Conservation (phyloP, 2,329 filamentous ascomycete genomes). For the Fonsecaea erecta region DNA sequence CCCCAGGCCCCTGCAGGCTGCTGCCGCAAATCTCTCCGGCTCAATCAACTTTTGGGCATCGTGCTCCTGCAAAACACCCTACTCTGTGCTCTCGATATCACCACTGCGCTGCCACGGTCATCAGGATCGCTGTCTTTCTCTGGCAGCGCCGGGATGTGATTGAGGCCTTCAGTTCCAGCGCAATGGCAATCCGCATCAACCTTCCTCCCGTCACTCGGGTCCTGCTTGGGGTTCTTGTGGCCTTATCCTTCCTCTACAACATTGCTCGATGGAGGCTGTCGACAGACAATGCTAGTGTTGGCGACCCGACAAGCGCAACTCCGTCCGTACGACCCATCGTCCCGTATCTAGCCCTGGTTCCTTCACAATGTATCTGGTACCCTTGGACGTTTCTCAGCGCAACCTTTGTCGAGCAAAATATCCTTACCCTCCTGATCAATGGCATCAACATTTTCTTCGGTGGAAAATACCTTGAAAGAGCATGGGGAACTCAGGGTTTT, state of each 20-base stretch:
- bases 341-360: slow-evolving; percentile 86
- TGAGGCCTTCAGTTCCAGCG: slow-evolving; percentile 8
- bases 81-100: background rate
- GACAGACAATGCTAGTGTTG: slow-evolving; percentile 52
- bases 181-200: slow-evolving; percentile 81
- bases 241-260: slow-evolving; percentile 79
- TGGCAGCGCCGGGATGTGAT: slow-evolving; percentile 16
- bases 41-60: background rate
- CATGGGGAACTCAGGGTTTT: slow-evolving; percentile 91
- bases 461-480: slow-evolving; percentile 90
- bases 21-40: background rate
- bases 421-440: slow-evolving; percentile 81
- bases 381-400: slow-evolving; percentile 91
- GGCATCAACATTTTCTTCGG: slow-evolving; percentile 84
- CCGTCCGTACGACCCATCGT: slow-evolving; percentile 67
- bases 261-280: slow-evolving; percentile 64
- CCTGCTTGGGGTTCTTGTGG: slow-evolving; percentile 73
- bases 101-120: background rate
- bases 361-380: slow-evolving; percentile 79
- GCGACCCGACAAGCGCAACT: slow-evolving; percentile 43
- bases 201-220: slow-evolving; percentile 88
- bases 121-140: background rate
- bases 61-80: background rate
- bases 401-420: slow-evolving; percentile 88
- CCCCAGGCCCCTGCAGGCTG: background rate